Percentiles rank a stretch among this genome's conserved stretches.
Conservation (phyloP, 169 alveolate genomes). For the Babesia ovis region DNA sequence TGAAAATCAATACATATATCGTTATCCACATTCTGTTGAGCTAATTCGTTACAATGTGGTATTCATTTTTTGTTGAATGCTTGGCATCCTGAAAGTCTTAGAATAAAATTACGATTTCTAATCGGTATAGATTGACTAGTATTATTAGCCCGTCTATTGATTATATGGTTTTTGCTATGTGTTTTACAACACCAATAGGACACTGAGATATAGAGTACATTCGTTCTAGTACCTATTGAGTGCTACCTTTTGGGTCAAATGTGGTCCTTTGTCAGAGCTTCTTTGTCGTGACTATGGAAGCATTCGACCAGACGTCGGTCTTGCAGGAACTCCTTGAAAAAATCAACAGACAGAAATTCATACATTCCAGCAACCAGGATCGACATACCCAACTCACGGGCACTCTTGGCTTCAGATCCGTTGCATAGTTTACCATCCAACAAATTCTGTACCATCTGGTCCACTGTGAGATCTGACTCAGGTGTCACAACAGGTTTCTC, state of each 20-base stretch:
- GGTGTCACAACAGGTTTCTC: neutral
- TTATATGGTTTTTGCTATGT: no score
- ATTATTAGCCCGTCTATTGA: no score
- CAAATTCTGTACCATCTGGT: conserved; percentile 37
- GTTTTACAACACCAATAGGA: no score
- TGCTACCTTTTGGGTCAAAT: no score
- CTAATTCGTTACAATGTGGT: no score
- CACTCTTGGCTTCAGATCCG: conserved; percentile 25
- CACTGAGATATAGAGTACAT: no score
- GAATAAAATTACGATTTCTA: no score
- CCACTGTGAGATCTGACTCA: conserved; percentile 23
- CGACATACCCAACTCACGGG: conserved; percentile 35
- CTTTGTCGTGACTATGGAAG: neutral
- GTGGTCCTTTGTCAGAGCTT: no score
- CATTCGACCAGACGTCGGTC: conserved; percentile 16
- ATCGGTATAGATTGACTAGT: no score
- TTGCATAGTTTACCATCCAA: conserved; percentile 34
- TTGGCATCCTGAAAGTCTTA: neutral
- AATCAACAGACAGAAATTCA: conserved; percentile 34
- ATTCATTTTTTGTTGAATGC: neutral
- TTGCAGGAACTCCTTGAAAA: conserved; percentile 35
- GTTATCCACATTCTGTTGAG: no score
- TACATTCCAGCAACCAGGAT: conserved; percentile 29
- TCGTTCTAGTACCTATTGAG: no score
- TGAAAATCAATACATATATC: no score